Percentiles rank a stretch among this genome's conserved stretches.
Conservation (phyloP, 2,329 filamentous ascomycete species). For the Helminthosporium solani region DNA sequence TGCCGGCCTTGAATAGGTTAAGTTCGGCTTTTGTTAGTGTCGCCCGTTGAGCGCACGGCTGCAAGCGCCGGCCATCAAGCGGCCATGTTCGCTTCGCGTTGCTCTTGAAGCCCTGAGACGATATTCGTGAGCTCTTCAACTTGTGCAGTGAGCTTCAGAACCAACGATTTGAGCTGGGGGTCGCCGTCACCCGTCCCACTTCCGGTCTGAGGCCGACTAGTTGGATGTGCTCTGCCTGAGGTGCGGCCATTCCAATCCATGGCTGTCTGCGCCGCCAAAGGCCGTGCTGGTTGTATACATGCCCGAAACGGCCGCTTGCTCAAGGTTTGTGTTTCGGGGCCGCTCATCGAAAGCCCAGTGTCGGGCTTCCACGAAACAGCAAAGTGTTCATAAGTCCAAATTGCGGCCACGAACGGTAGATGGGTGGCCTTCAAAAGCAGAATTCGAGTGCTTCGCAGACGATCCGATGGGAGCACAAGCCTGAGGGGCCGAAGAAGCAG, state of each 20-base stretch:
- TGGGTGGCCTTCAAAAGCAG: slow-evolving; percentile 61
- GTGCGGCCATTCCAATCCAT: slow-evolving; percentile 18
- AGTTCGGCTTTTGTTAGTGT: neutral
- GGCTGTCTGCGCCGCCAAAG: slow-evolving; percentile 26
- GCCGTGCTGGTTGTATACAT: slow-evolving; percentile 36
- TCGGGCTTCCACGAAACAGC: slow-evolving; percentile 24
- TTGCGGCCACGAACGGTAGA: slow-evolving; percentile 67
- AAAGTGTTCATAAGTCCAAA: slow-evolving; percentile 61
- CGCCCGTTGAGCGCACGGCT: slow-evolving; percentile 17
- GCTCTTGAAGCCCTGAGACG: slow-evolving; percentile 41
- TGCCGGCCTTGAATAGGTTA: slow-evolving; percentile 11
- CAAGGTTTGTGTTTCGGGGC: slow-evolving; percentile 31
- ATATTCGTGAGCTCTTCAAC: slow-evolving; percentile 44
- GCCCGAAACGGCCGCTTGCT: slow-evolving; percentile 30
- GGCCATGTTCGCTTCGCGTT: slow-evolving; percentile 32
- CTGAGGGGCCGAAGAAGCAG: slow-evolving; percentile 71
- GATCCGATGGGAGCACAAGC: slow-evolving; percentile 64
- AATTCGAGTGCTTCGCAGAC: slow-evolving; percentile 63
- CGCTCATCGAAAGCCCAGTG: slow-evolving; percentile 30
- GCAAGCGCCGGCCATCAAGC: slow-evolving; percentile 42
- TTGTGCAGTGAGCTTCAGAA: slow-evolving; percentile 42
- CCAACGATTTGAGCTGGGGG: slow-evolving; percentile 38
- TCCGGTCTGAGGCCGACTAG: slow-evolving; percentile 24
- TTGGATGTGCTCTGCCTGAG: slow-evolving; percentile 16
- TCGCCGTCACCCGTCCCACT: slow-evolving; percentile 28